These are phyloP conservation scores for Colletotrichum eremochloae DNA, from an alignment of 2,329 filamentous ascomycete genomes.

Conservation along the genomic window DNA sequence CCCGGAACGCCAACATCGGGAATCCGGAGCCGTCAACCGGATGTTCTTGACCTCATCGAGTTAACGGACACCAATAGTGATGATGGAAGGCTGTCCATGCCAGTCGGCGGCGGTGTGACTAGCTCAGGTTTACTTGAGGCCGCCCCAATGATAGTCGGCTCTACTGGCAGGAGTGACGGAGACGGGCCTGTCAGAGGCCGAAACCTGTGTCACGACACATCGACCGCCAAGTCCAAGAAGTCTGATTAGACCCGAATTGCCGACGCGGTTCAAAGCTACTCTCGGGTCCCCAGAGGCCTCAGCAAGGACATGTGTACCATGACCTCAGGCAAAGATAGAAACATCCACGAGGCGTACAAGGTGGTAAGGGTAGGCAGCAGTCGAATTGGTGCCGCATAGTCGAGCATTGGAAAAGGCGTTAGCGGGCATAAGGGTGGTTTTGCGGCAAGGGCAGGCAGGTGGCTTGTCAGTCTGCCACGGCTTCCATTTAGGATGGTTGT, in stretches of 20 bases:
- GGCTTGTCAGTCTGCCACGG: constrained; percentile 4
- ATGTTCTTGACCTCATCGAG: constrained; percentile 77
- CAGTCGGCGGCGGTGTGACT: constrained; percentile 28
- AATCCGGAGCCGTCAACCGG: constrained; percentile 52
- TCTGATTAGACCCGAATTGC: constrained; percentile 52
- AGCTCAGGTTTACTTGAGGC: constrained; percentile 50
- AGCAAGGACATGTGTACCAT: neutral
- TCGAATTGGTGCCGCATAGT: neutral
- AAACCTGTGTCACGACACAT: constrained; percentile 47
- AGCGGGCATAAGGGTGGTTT: constrained; percentile 27
- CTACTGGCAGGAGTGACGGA: constrained; percentile 56
- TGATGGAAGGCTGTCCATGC: constrained; percentile 57
- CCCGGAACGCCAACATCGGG: constrained; percentile 65
- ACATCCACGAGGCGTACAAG: neutral
- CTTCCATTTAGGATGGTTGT: neutral
- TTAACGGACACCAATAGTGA: constrained; percentile 73
- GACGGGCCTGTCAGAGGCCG: constrained; percentile 54
- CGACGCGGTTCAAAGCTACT: neutral
- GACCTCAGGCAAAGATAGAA: neutral
- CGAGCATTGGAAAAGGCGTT: constrained; percentile 34
- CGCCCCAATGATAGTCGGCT: constrained; percentile 47
- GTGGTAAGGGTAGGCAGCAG: neutral
- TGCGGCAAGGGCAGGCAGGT: neutral
- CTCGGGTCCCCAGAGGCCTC: neutral
- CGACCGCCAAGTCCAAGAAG: constrained; percentile 60